phyloP scores from a whole-genome alignment of 2,329 filamentous ascomycete species.

The Aspergillus luchuensis region DNA sequence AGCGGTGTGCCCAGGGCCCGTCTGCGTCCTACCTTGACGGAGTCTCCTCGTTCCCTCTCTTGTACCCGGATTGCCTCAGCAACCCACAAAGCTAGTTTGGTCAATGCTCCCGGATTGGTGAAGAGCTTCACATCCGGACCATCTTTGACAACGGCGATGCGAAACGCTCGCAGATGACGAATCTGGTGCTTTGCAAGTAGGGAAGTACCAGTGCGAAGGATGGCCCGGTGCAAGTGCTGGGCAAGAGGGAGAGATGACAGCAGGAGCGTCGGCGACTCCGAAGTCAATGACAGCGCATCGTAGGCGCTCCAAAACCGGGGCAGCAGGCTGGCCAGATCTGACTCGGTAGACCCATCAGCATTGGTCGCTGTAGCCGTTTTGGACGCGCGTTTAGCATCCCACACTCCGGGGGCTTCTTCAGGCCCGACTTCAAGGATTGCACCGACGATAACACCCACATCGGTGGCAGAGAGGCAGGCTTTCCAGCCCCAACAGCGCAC shows the following conservation, averaged over 20 bases:
- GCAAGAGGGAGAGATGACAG: conserved; percentile 80
- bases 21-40: conserved; percentile 51
- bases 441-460: conserved; percentile 89
- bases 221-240: conserved; percentile 86
- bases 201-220: conserved; percentile 87
- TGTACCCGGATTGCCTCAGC: conserved; percentile 89
- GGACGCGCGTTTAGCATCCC: conserved; percentile 35
- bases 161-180: conserved; percentile 85
- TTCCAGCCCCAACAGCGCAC: conserved; percentile 98
- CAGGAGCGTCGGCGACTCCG: conserved; percentile 53
- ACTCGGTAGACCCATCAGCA: conserved; percentile 23
- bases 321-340: conserved; percentile 37
- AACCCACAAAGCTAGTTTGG: conserved; percentile 92
- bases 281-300: conserved; percentile 55
- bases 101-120: conserved; percentile 86
- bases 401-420: conserved; percentile 34
- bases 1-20: conserved; percentile 69
- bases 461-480: conserved; percentile 87
- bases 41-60: conserved; percentile 77
- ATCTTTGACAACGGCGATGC: conserved; percentile 94
- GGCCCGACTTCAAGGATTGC: conserved; percentile 87
- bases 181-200: conserved; percentile 94
- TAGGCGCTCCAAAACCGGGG: conserved; percentile 61
- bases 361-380: conserved; percentile 22
- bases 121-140: conserved; percentile 90